Conservation (phyloP, 2,329 filamentous ascomycete genomes). For the Leptographium lundbergii region DNA sequence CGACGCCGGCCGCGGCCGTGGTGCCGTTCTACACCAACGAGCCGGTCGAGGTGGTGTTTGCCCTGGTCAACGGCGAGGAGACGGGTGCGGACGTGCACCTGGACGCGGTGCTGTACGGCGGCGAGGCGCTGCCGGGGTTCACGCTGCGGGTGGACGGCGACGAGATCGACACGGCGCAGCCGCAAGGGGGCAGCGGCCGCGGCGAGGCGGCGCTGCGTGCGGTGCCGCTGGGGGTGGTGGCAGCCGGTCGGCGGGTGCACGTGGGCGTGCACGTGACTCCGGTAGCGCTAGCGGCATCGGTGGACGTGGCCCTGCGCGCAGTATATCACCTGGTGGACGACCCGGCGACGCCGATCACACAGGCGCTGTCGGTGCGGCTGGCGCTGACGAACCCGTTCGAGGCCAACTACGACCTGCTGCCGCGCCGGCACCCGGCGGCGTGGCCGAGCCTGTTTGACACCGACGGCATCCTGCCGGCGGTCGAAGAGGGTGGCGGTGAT, state of each 20-base stretch:
- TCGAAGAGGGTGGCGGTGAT: background rate
- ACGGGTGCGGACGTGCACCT: constrained; percentile 61
- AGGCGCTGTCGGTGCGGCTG: constrained; percentile 55
- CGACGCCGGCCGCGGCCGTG: background rate
- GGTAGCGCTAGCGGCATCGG: constrained; percentile 36
- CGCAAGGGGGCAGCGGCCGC: background rate
- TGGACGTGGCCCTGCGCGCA: constrained; percentile 59
- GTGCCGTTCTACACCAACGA: constrained; percentile 78
- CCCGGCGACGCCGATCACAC: constrained; percentile 36
- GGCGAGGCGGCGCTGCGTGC: constrained; percentile 21
- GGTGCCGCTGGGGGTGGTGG: constrained; percentile 33
- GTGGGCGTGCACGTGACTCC: constrained; percentile 37
- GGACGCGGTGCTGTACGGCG: constrained; percentile 54
- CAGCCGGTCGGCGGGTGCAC: constrained; percentile 27
- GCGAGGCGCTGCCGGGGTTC: constrained; percentile 32
- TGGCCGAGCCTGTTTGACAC: constrained; percentile 83
- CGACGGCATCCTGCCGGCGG: constrained; percentile 29
- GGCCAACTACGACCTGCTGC: constrained; percentile 77
- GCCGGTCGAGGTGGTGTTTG: constrained; percentile 51
- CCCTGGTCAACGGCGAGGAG: constrained; percentile 72
- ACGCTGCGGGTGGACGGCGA: constrained; percentile 19
- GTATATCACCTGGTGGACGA: constrained; percentile 73
- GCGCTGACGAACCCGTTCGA: constrained; percentile 76
- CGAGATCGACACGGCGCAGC: constrained; percentile 12
- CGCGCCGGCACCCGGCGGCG: constrained; percentile 59